These are phyloP conservation scores for Alternaria solani DNA, from an alignment of 2,329 filamentous ascomycete genomes.

Conservation along the genomic window DNA sequence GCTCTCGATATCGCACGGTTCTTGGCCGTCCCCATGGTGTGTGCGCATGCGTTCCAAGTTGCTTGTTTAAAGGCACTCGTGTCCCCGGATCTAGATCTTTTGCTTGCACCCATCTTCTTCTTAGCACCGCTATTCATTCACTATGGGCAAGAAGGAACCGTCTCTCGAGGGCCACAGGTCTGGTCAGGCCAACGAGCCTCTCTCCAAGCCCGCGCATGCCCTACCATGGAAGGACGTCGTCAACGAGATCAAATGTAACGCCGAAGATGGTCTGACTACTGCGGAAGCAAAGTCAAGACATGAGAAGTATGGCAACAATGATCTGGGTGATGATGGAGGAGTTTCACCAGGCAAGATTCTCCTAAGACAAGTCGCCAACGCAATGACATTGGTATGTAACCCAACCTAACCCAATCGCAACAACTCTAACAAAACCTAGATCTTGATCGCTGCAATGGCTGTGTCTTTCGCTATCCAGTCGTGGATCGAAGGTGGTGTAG, in stretches of 20 bases:
- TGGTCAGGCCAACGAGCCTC: conserved; percentile 60
- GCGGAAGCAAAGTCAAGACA: conserved; percentile 60
- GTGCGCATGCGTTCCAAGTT: conserved; percentile 26
- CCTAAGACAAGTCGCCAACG: conserved; percentile 76
- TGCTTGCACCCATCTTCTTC: conserved; percentile 36
- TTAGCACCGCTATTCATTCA: conserved; percentile 35
- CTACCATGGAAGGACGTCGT: conserved; percentile 63
- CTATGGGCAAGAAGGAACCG: conserved; percentile 50
- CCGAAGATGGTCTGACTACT: conserved; percentile 72
- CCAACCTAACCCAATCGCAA: not conserved
- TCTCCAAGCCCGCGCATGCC: conserved; percentile 69
- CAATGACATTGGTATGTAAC: conserved; percentile 72
- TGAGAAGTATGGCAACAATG: conserved; percentile 69
- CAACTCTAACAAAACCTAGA: conserved; percentile 25
- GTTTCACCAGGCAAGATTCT: conserved; percentile 78
- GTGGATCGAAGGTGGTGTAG: conserved; percentile 58
- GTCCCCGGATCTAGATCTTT: conserved; percentile 42
- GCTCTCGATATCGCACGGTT: conserved; percentile 31
- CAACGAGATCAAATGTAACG: conserved; percentile 67
- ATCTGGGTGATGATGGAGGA: conserved; percentile 73
- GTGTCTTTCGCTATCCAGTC: conserved; percentile 56
- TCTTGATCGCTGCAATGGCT: conserved; percentile 57
- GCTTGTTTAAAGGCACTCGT: conserved; percentile 40
- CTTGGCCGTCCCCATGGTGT: conserved; percentile 43
- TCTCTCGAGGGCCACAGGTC: conserved; percentile 52